Evolutionary conservation across 257 asterid species (phyloP).

Genomic region (Datura wrightii): DNA sequence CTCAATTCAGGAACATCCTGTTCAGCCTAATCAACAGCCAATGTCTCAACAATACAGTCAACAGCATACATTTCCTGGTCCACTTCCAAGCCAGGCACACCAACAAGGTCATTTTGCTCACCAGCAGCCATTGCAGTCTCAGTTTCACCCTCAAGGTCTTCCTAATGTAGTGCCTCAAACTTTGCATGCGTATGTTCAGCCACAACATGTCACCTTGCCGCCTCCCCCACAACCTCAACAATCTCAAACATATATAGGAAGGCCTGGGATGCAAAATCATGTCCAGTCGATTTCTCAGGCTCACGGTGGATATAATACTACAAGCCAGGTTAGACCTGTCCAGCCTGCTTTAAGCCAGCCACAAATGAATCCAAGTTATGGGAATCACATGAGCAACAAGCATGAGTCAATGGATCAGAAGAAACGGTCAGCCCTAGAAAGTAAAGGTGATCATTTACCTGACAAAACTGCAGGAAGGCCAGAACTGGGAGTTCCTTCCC

Average conservation of each 20-base stretch:
- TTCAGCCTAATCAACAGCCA: slow-evolving; percentile 60
- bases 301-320: slow-evolving; percentile 55
- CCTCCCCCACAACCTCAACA: slow-evolving; percentile 58
- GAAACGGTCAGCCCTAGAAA: slow-evolving; percentile 43
- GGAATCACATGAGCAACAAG: slow-evolving; percentile 36
- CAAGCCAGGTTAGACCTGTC: slow-evolving; percentile 49
- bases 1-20: slow-evolving; percentile 60
- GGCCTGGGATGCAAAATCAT: slow-evolving; percentile 60
- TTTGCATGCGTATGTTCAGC: slow-evolving; percentile 36
- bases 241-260: slow-evolving; percentile 53
- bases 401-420: slow-evolving; percentile 36
- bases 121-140: slow-evolving; percentile 62
- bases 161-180: slow-evolving; percentile 49
- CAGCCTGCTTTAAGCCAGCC: slow-evolving; percentile 52
- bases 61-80: slow-evolving; percentile 59
- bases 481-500: slow-evolving; percentile 52
- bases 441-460: slow-evolving; percentile 39
- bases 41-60: slow-evolving; percentile 62
- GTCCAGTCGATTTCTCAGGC: slow-evolving; percentile 51
- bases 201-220: slow-evolving; percentile 43
- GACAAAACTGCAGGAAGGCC: slow-evolving; percentile 38
- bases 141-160: slow-evolving; percentile 61
- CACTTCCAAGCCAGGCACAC: slow-evolving; percentile 57
- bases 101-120: slow-evolving; percentile 54
- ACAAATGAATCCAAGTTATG: slow-evolving; percentile 46